These are phyloP conservation scores for Asterella californica DNA, from an alignment of 225 moss, liverwort and hornwort species.

Conservation along the genomic window DNA sequence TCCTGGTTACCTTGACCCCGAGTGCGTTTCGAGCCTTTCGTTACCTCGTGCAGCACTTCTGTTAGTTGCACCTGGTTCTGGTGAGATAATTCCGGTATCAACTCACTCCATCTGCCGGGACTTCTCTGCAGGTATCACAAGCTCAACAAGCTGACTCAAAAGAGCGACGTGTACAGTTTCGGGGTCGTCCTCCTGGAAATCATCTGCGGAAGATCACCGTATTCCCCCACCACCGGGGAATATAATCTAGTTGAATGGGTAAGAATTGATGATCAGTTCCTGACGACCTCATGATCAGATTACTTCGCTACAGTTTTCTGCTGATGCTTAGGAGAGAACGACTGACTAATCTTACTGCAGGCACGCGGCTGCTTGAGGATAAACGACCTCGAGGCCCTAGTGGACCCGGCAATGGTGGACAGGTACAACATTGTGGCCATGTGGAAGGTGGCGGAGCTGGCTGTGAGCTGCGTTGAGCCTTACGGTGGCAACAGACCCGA, in stretches of 20 bases:
- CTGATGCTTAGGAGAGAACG: background rate
- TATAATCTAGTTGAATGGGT: background rate
- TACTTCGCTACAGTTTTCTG: background rate
- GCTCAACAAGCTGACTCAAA: background rate
- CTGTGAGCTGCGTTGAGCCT: slow-evolving; percentile 16
- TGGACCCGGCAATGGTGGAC: background rate
- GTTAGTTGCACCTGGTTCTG: background rate
- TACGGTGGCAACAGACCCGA: slow-evolving; percentile 16
- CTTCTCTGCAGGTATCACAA: background rate
- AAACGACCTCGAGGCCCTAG: background rate
- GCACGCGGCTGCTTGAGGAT: background rate
- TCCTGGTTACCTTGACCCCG: background rate
- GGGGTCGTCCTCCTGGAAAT: slow-evolving; percentile 2
- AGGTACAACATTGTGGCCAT: slow-evolving; percentile 14
- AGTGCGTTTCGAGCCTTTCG: background rate
- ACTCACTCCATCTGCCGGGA: background rate
- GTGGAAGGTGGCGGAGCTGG: slow-evolving; percentile 25
- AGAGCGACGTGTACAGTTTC: slow-evolving; percentile 3
- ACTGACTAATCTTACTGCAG: background rate
- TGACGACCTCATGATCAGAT: background rate
- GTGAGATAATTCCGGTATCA: background rate
- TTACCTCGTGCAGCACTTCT: background rate
- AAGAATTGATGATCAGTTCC: background rate
- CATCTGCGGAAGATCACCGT: background rate
- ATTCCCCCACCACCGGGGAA: background rate